Evolutionary conservation across 495 filamentous ascomycete species (phyloP), one percentile per base, ranked within the genome.

Genomic region (Daldinia bambusicola): DNA sequence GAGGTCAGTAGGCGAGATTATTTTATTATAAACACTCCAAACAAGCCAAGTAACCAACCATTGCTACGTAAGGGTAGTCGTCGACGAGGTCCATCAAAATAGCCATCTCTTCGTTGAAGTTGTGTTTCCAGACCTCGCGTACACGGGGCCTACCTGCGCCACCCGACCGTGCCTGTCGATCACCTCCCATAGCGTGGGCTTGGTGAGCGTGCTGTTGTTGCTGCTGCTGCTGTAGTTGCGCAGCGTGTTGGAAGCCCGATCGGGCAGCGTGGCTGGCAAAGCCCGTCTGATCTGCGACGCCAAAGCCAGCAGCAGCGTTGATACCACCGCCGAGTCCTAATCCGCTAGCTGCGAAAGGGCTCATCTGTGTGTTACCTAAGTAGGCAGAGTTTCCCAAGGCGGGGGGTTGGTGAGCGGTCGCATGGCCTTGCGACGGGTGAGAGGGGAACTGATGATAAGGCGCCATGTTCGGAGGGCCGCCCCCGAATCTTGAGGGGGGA

Each of bases 61-160:
- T 98, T 77, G 93, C 92, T 78, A 98, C 92, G 76, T 94, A 98
- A 31, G 93, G 93, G 80, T 94, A 98, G 66, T 90, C 91, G 56
- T 97, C 92, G 55, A 97, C 87, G 75, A 98, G 80, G 45, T 89
- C 84, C 74, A 96, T 85, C 69, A 99, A 79, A 30, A 89, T 78
- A 4, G 86, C 88, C 89, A 99, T 92, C 82, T 99, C 95, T 71
- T 94, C 90, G n/a, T 90, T 87, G 62, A 98, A 81, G 76, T 98
- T 98, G 65, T 91, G 86, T 72, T 88, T 91, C 95, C 95, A 99
- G 16, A 99, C 95, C 75, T 99, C 95, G 56, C 94, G 86, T 87
- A 98, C 98, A 78, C 93, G 83, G 31, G 87, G 84, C 77, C 92
- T 91, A 30, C 84, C 84, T 40, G 84, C 78, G 26, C 70, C 67